Base-by-base conservation (phyloP, 2,329 filamentous ascomycete species). In the Fusarium chlamydosporum region DNA sequence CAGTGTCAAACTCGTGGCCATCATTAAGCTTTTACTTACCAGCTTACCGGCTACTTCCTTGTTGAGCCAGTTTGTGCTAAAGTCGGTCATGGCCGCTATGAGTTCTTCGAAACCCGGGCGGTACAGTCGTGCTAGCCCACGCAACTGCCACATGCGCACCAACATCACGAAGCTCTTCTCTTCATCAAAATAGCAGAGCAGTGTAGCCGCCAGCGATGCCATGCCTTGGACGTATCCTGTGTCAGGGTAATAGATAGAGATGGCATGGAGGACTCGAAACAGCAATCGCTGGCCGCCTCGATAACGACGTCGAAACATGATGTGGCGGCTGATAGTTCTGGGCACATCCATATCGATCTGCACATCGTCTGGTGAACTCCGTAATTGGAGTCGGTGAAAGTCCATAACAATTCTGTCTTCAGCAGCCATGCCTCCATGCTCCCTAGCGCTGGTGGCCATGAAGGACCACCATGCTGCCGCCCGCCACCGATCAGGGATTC, bases 321-420 rank as follows among this genome's bases (percentile, higher is more conserved):
- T 95, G 80, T 99, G 96, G 67, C 92, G 89, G 78, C 89, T 96
- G 78, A 99, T 97, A 6, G 96, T 98, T 55, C 96, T 88, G 1
- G 96, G 96, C 18, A 99, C 96, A 78, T 99, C 96, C 42, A 98
- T 88, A 78, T 99, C 96, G 73, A 99, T 99, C 80, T 99, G 96
- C 23, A 95, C 90, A 78, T 99, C 96, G 76, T 99, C 96, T 1
- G 93, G 90, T 4, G 92, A 97, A 56, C 88, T 88, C 61, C 89
- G 82, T 16, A 89, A 83, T 75, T 96, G 91, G 29, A 96, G 86
- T 42, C 88, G 86, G 76, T 92, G 87, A 76, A 93, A 97, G 31
- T 87, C 84, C 41, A 86, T 83, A 38, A 93, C 88, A 47, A 98
- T 86, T 57, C 92, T 86, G 40, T 90, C 88, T 57, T 96, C 92